A percentile compares a stretch with the other conserved stretches of the same genome.
These are phyloP conservation scores for Boletellus emodensis DNA, from an alignment of 768 basidiomycete genomes.

Conservation along the genomic window DNA sequence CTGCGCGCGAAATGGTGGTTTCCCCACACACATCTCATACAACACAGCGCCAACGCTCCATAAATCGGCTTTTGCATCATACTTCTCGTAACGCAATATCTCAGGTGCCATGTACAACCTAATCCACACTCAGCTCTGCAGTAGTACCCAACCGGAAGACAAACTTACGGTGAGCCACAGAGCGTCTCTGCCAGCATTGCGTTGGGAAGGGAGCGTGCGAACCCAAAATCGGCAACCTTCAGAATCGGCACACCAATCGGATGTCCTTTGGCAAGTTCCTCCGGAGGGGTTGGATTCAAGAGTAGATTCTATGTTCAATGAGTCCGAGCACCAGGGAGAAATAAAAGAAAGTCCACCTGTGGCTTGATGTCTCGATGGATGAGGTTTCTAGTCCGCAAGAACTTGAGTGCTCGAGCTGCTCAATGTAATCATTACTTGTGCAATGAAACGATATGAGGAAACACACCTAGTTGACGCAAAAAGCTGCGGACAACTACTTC, in stretches of 20 bases:
- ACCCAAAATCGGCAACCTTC: conserved; percentile 98
- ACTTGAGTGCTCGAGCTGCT: conserved; percentile 87
- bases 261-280: conserved; percentile 83
- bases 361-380: conserved; percentile 99
- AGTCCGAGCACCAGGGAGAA: conserved; percentile 1
- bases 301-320: conserved; percentile 70
- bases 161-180: conserved; percentile 90
- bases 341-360: conserved; percentile 45
- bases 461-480: conserved; percentile 79
- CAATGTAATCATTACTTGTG: background rate
- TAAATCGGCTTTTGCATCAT: conserved; percentile 95
- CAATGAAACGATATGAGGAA: background rate
- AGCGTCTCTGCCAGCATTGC: conserved; percentile 96
- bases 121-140: background rate
- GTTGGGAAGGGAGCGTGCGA: conserved; percentile 87
- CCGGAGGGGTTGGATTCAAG: conserved; percentile 73
- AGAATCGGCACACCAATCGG: conserved; percentile 90
- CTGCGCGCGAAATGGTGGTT: conserved; percentile 90
- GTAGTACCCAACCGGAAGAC: background rate
- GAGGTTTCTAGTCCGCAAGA: conserved; percentile 80
- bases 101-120: conserved; percentile 99
- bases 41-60: conserved; percentile 98
- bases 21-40: conserved; percentile 92
- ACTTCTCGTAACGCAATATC: conserved; percentile 94
- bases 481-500: conserved; percentile 91